phyloP scores from a whole-genome alignment of 2,329 filamentous ascomycete genomes.

The Fusarium sp. region DNA sequence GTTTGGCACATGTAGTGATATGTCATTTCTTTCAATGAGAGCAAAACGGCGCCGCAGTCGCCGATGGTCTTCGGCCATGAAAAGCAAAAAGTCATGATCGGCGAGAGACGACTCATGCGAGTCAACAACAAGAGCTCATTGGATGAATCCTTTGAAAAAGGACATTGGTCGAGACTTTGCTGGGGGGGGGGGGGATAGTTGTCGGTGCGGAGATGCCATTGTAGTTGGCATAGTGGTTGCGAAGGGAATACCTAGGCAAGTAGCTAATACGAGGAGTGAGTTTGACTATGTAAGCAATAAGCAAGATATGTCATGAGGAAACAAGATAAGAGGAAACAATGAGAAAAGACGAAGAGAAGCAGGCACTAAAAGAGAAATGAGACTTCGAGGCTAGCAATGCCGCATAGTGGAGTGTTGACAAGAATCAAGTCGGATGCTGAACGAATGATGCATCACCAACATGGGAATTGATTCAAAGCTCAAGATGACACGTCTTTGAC shows the following conservation, averaged over 20 bases:
- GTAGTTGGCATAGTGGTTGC: conserved; percentile 20
- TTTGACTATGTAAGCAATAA: conserved; percentile 21
- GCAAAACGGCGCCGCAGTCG: conserved; percentile 19
- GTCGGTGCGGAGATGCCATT: conserved; percentile 17
- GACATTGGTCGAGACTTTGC: conserved; percentile 20
- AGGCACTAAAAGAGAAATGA: conserved; percentile 22
- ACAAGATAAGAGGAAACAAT: conserved; percentile 31
- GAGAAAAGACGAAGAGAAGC: conserved; percentile 10
- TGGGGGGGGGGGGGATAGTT: not conserved
- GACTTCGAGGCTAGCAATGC: conserved; percentile 30
- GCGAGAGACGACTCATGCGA: conserved; percentile 41
- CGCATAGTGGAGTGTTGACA: conserved; percentile 29
- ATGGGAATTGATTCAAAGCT: conserved; percentile 6
- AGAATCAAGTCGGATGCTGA: conserved; percentile 10
- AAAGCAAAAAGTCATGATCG: conserved; percentile 41
- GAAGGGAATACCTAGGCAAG: conserved; percentile 25
- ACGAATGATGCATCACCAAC: conserved; percentile 8
- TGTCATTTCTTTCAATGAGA: conserved; percentile 13
- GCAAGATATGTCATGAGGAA: conserved; percentile 26
- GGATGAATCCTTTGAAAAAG: conserved; percentile 25
- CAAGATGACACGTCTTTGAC: conserved; percentile 9
- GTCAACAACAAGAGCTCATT: conserved; percentile 38
- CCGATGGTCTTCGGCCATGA: conserved; percentile 17
- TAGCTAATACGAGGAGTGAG: conserved; percentile 24
- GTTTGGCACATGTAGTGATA: conserved; percentile 14